These are phyloP conservation scores for Dichomitus squalens DNA, from an alignment of 1,284 basidiomycete genomes.

Conservation along the genomic window DNA sequence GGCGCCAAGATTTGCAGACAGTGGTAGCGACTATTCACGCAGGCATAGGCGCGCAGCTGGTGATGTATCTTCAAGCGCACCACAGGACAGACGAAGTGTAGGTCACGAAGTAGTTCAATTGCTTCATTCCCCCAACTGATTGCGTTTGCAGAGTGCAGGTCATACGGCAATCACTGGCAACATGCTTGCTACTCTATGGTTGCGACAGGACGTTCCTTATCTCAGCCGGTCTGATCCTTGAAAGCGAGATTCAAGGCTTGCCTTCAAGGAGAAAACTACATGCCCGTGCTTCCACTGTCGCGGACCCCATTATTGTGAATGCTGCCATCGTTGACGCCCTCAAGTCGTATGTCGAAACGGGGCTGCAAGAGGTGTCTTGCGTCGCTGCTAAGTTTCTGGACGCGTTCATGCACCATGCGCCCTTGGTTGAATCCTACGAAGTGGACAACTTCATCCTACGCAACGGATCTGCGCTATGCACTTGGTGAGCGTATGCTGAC, in stretches of 20 bases:
- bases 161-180: constrained; percentile 57
- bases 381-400: constrained; percentile 66
- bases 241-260: constrained; percentile 50
- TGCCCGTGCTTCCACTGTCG: constrained; percentile 41
- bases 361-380: constrained; percentile 52
- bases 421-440: constrained; percentile 62
- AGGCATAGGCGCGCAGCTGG: constrained; percentile 41
- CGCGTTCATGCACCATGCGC: constrained; percentile 57
- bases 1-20: constrained; percentile 57
- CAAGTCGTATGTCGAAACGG: constrained; percentile 50
- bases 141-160: constrained; percentile 38
- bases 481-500: constrained; percentile 47
- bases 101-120: constrained; percentile 26
- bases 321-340: constrained; percentile 53
- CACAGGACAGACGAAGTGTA: constrained; percentile 21
- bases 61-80: constrained; percentile 36
- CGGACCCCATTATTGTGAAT: constrained; percentile 62
- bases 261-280: constrained; percentile 56
- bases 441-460: constrained; percentile 70
- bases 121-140: constrained; percentile 29
- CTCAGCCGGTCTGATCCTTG: constrained; percentile 45
- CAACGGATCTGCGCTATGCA: constrained; percentile 55
- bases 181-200: constrained; percentile 65
- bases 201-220: constrained; percentile 53
- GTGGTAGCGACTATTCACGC: constrained; percentile 52